Evolutionary conservation across 1,284 basidiomycete genomes (phyloP).

Genomic region (Abortiporus biennis): DNA sequence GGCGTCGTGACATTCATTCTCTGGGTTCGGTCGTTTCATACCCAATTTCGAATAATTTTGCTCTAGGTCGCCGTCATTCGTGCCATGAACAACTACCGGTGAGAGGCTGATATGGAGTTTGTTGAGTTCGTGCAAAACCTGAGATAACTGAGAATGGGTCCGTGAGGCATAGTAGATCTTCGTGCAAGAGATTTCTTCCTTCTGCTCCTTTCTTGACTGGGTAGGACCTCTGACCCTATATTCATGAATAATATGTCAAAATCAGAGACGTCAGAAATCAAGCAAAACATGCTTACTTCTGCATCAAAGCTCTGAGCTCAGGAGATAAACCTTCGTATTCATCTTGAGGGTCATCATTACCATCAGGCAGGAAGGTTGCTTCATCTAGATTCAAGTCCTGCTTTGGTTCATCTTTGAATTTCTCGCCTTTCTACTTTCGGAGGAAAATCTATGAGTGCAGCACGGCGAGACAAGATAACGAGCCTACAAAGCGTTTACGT

Average conservation of each 20-base stretch:
- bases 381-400: conserved; percentile 32
- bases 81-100: conserved; percentile 15
- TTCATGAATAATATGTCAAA: not conserved
- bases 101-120: conserved; percentile 50
- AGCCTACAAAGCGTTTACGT: conserved; percentile 52
- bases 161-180: conserved; percentile 93
- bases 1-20: conserved; percentile 22
- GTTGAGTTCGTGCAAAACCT: conserved; percentile 82
- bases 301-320: conserved; percentile 78
- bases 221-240: not conserved
- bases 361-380: conserved; percentile 60
- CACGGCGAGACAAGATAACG: not conserved
- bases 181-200: conserved; percentile 48
- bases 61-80: too few species aligned
- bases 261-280: not conserved
- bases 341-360: conserved; percentile 25
- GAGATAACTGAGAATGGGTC: conserved; percentile 92
- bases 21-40: conserved; percentile 7
- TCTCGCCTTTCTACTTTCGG: not conserved
- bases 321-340: conserved; percentile 65
- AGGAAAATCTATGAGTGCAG: not conserved
- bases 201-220: conserved; percentile 4
- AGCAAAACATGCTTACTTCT: conserved; percentile 68
- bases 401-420: conserved; percentile 12
- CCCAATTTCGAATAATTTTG: not conserved